These are phyloP conservation scores for Thelephora aurantiotincta DNA, from an alignment of 768 basidiomycete species.

Conservation along the genomic window DNA sequence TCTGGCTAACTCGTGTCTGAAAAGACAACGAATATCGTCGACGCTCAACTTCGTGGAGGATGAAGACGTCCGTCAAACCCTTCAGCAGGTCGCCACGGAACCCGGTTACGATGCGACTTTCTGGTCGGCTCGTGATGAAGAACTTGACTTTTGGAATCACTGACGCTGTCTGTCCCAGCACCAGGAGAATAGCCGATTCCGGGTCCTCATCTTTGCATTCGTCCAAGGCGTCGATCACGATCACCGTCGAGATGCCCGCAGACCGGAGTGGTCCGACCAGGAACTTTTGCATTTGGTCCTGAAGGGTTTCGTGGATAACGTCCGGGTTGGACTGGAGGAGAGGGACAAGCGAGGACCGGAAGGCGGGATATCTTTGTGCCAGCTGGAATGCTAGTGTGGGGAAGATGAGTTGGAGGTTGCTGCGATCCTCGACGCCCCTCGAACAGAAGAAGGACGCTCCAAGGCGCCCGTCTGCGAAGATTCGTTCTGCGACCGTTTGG, in stretches of 20 bases:
- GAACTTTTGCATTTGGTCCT: constrained; percentile 4
- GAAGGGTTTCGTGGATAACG: neutral
- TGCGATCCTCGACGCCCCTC: constrained; percentile 8
- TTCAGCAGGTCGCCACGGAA: neutral
- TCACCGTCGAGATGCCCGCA: constrained; percentile 6
- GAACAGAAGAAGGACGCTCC: constrained; percentile 22
- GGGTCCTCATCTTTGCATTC: constrained; percentile 13
- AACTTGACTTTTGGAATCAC: neutral
- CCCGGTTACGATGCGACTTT: neutral
- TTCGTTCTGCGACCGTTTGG: constrained; percentile 16
- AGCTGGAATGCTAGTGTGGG: constrained; percentile 20
- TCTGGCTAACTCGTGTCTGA: neutral
- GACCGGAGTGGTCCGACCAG: constrained; percentile 5
- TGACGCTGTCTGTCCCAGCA: neutral
- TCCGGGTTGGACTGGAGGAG: neutral
- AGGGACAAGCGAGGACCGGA: neutral
- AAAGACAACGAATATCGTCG: neutral
- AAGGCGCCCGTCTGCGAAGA: constrained; percentile 11
- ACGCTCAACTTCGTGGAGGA: neutral
- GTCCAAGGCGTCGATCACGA: constrained; percentile 24
- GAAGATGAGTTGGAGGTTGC: constrained; percentile 14
- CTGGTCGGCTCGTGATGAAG: neutral
- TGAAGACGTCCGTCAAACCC: neutral
- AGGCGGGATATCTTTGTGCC: constrained; percentile 9
- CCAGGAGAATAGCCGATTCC: neutral